Evolutionary conservation across 2,329 filamentous ascomycete species (phyloP).

Genomic region (Phoma herbarum): DNA sequence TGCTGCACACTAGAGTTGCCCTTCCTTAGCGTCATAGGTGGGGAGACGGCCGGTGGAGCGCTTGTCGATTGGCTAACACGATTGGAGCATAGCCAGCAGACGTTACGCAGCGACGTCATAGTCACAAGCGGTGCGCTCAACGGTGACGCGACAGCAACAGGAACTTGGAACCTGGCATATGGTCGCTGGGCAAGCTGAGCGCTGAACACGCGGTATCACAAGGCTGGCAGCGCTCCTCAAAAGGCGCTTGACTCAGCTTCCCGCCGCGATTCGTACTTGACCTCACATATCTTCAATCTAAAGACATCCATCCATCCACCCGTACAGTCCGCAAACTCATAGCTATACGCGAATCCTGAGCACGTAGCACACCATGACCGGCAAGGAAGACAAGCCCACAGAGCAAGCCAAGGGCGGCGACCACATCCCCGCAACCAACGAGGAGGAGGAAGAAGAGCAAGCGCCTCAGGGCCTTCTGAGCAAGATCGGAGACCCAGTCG

Average conservation of each 20-base stretch:
- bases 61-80: neutral
- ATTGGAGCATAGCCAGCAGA: neutral
- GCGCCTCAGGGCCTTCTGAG: constrained; percentile 41
- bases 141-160: constrained; percentile 13
- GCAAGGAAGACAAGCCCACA: constrained; percentile 22
- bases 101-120: constrained; percentile 10
- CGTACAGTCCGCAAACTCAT: too few species aligned
- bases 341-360: too few species aligned
- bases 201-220: neutral
- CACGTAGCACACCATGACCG: constrained; percentile 19
- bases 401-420: constrained; percentile 31
- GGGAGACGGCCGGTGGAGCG: neutral
- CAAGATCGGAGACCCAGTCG: constrained; percentile 43
- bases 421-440: constrained; percentile 39
- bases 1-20: constrained; percentile 6
- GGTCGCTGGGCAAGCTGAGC: too few species aligned
- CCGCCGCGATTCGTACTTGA: too few species aligned
- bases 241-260: neutral
- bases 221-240: neutral
- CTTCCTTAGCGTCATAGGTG: neutral
- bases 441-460: constrained; percentile 34
- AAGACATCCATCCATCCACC: too few species aligned
- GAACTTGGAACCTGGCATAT: too few species aligned
- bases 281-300: neutral
- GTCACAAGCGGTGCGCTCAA: constrained; percentile 1